Evolutionary conservation across 108 stramenopile genomes (phyloP).

Genomic region (Tribonema minus): DNA sequence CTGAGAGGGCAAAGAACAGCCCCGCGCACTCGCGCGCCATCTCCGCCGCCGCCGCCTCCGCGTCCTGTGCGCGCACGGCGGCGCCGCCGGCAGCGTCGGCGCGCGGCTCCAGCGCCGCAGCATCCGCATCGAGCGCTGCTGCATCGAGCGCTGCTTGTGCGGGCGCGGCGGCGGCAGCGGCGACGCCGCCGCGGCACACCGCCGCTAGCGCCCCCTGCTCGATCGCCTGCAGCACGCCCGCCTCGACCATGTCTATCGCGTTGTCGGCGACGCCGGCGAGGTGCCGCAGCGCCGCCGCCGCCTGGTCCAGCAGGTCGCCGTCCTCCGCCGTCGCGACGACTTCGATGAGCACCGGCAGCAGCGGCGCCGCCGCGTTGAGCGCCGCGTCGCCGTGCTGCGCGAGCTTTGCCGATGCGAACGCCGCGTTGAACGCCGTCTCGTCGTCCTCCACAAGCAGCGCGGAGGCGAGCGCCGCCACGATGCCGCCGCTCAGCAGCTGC

Average conservation of each 20-base stretch:
- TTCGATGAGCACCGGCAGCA: not conserved
- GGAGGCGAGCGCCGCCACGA: constrained; percentile 36
- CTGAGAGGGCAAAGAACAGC: constrained; percentile 60
- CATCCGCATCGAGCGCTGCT: constrained; percentile 22
- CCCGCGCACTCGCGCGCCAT: constrained; percentile 67
- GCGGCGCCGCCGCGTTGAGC: not conserved
- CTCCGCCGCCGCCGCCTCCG: constrained; percentile 41
- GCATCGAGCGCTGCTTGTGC: too few relatives aligned
- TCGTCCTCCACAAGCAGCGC: constrained; percentile 45
- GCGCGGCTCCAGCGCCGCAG: not conserved
- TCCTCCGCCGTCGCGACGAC: constrained; percentile 33
- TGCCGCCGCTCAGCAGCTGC: constrained; percentile 38
- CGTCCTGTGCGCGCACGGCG: not conserved
- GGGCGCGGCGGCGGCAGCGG: not conserved
- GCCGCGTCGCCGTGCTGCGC: constrained; percentile 10
- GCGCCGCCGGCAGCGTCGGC: not conserved
- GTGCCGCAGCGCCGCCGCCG: constrained; percentile 60
- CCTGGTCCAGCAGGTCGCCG: constrained; percentile 57
- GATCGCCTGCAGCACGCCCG: constrained; percentile 41
- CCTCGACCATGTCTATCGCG: constrained; percentile 41
- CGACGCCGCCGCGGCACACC: not conserved
- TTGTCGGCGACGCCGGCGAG: constrained; percentile 51
- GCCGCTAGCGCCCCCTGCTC: constrained; percentile 15
- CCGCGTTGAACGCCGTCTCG: constrained; percentile 67
- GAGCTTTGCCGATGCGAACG: constrained; percentile 68